Conservation (phyloP, 345 rosid species). For the Microcos paniculata region DNA sequence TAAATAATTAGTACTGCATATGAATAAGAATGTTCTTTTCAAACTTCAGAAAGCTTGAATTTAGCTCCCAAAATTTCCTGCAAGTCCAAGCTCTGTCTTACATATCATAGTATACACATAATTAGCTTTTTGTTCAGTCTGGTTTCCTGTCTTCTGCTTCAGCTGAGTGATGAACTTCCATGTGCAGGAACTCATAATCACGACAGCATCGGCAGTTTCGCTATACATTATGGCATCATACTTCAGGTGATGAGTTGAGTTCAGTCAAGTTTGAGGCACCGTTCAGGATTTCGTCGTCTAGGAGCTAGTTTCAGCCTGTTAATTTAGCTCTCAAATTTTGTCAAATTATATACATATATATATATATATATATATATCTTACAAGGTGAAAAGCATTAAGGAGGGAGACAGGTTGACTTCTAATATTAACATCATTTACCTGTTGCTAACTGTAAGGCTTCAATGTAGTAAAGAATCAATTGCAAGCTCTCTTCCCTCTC, state of each 20-base stretch:
- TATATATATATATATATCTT: background rate
- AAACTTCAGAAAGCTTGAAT: background rate
- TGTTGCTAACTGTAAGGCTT: too few species aligned
- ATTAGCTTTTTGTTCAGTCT: background rate
- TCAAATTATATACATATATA: background rate
- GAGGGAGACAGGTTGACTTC: background rate
- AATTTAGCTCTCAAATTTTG: constrained; percentile 22
- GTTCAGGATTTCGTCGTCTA: background rate
- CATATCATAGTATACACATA: background rate
- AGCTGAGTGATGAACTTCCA: constrained; percentile 7
- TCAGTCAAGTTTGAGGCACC: background rate
- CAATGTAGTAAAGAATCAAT: too few species aligned
- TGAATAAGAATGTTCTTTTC: background rate
- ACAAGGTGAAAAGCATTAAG: constrained; percentile 1
- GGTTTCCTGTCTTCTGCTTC: background rate
- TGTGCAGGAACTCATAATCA: constrained; percentile 65
- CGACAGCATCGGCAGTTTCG: constrained; percentile 45
- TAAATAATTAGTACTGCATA: background rate
- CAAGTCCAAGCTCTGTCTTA: background rate
- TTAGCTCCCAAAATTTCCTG: background rate
- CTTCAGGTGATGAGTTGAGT: constrained; percentile 36
- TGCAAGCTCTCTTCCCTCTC: too few species aligned
- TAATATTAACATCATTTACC: background rate
- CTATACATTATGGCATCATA: constrained; percentile 54
- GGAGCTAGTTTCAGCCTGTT: background rate